phyloP scores from a whole-genome alignment of 768 basidiomycete species.

The Termitomyces bulborhizus region DNA sequence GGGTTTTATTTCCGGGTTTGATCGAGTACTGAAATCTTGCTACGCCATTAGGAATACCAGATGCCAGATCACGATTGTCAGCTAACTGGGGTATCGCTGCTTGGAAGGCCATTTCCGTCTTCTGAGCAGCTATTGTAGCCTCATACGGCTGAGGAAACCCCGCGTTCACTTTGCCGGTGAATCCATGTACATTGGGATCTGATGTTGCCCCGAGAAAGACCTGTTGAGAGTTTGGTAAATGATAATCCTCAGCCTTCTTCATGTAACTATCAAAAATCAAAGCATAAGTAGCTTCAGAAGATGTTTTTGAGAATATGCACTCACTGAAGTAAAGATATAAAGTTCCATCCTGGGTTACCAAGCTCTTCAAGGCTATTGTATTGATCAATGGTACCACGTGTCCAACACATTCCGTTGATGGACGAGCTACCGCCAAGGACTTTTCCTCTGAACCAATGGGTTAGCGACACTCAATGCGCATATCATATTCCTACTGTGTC shows the following conservation, averaged over 20 bases:
- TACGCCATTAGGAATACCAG: slow-evolving; percentile 10
- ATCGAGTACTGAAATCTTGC: slow-evolving; percentile 13
- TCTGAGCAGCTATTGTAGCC: background rate
- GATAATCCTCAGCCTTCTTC: slow-evolving; percentile 9
- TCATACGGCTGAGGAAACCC: slow-evolving; percentile 15
- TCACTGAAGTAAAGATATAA: slow-evolving; percentile 6
- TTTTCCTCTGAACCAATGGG: slow-evolving; percentile 6
- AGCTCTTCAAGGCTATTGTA: slow-evolving; percentile 14
- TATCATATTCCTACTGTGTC: slow-evolving; percentile 2
- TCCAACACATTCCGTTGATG: slow-evolving; percentile 17
- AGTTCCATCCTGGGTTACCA: slow-evolving; percentile 17
- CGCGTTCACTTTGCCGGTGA: slow-evolving; percentile 8
- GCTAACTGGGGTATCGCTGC: slow-evolving; percentile 5
- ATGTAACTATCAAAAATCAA: slow-evolving; percentile 5
- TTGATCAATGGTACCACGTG: slow-evolving; percentile 14
- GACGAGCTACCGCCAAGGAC: slow-evolving; percentile 16
- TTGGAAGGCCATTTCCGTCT: background rate
- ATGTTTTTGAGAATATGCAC: background rate
- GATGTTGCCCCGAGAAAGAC: slow-evolving; percentile 6
- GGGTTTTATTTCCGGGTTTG: slow-evolving; percentile 10
- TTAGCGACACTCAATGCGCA: background rate
- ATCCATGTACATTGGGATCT: slow-evolving; percentile 7
- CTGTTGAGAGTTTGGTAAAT: slow-evolving; percentile 11
- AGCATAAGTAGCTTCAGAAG: background rate
- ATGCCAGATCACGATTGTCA: slow-evolving; percentile 9